Percentiles rank a stretch among this genome's conserved stretches.
Conservation (phyloP, 768 basidiomycete species). For the Trametes villosa region DNA sequence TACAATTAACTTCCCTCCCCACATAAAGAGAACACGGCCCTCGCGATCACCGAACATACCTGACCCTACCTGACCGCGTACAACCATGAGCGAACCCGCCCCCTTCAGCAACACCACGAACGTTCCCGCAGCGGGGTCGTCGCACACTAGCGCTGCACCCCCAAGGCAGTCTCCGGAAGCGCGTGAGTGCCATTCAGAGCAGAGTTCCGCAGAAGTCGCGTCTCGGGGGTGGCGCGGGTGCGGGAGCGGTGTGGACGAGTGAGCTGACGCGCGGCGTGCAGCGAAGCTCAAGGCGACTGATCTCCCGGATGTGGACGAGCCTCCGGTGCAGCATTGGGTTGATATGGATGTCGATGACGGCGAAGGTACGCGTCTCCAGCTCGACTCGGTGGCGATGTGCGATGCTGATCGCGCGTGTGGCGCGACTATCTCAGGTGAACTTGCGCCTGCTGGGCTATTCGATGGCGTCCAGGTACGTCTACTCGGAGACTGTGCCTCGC, state of each 20-base stretch:
- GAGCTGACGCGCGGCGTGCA: constrained; percentile 17
- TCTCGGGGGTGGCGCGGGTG: background rate
- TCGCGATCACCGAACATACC: background rate
- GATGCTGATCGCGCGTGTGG: constrained; percentile 1
- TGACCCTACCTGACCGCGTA: background rate
- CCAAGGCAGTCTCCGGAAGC: constrained; percentile 28
- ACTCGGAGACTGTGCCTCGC: background rate
- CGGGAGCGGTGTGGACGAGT: background rate
- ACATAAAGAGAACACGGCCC: background rate
- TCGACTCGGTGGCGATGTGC: background rate
- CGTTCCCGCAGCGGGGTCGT: background rate
- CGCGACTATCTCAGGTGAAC: constrained; percentile 4
- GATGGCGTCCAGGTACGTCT: constrained; percentile 23
- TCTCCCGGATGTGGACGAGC: constrained; percentile 31
- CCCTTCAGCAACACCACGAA: constrained; percentile 15
- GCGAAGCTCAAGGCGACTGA: constrained; percentile 29
- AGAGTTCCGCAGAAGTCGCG: background rate
- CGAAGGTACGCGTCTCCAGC: constrained; percentile 5
- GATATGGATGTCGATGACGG: constrained; percentile 8
- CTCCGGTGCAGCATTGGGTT: background rate
- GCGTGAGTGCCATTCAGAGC: constrained; percentile 19
- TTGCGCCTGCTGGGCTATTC: constrained; percentile 17
- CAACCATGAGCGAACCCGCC: background rate
- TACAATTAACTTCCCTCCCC: background rate
- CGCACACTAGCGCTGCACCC: too few species aligned